These are phyloP conservation scores for Clavariopsis aquatica DNA, from an alignment of 495 filamentous ascomycete species.

Conservation along the genomic window DNA sequence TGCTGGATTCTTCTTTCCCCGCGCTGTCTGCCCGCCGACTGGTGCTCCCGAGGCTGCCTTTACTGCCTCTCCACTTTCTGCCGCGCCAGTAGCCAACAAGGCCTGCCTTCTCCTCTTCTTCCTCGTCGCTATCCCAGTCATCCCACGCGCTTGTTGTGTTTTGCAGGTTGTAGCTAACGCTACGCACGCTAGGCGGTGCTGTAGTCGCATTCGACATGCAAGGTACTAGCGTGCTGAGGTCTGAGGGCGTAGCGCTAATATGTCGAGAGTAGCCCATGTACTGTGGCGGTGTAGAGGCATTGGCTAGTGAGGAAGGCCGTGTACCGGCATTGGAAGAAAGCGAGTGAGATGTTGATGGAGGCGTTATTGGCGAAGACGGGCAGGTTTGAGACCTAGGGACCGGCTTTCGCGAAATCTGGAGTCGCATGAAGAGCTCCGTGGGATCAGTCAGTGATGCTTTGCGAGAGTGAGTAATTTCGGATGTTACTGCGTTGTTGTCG, in stretches of 20 bases:
- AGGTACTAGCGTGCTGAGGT: constrained; percentile 19
- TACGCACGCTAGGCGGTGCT: background rate
- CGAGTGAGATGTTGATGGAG: constrained; percentile 13
- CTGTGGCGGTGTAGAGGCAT: constrained; percentile 23
- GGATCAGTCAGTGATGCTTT: constrained; percentile 24
- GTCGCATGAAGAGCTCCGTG: constrained; percentile 26
- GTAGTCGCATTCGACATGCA: constrained; percentile 14
- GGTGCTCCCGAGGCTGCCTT: constrained; percentile 15
- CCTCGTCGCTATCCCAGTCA: constrained; percentile 34
- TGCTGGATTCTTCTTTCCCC: background rate
- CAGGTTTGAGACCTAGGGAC: background rate
- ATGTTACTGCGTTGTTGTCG: background rate
- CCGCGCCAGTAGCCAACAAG: constrained; percentile 31
- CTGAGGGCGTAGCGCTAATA: constrained; percentile 22
- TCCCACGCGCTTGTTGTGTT: constrained; percentile 37
- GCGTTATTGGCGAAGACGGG: constrained; percentile 11
- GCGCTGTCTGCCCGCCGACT: constrained; percentile 5
- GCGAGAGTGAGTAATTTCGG: background rate
- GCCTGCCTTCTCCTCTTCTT: constrained; percentile 32
- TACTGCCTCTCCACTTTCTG: constrained; percentile 26
- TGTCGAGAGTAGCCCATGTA: constrained; percentile 8
- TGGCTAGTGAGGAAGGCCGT: constrained; percentile 15
- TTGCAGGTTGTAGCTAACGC: constrained; percentile 26
- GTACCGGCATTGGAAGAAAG: background rate
- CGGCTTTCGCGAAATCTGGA: constrained; percentile 27